Percentiles rank a stretch among this genome's conserved stretches.
phyloP scores from a whole-genome alignment of 139 green algal genomes.

The Astrephomene gubernaculifera region DNA sequence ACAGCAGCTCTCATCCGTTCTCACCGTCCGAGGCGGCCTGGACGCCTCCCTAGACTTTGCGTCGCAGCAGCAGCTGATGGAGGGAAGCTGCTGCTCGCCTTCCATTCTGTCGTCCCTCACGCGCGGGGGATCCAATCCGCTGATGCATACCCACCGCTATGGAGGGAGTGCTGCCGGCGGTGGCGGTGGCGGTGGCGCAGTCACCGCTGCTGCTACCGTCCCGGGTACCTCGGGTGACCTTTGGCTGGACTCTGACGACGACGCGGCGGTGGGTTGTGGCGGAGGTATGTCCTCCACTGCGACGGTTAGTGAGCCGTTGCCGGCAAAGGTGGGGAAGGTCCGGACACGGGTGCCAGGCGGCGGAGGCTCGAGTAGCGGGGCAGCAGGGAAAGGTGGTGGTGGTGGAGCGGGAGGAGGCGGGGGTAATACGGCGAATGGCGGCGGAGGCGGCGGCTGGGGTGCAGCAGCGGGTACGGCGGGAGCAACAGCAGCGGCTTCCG shows the following conservation, averaged over 20 bases:
- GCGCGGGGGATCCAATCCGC: too few species aligned
- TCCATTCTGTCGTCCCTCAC: conserved; percentile 14
- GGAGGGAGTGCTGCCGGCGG: neutral
- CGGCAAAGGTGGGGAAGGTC: neutral
- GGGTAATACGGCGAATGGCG: too few species aligned
- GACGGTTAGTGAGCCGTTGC: neutral
- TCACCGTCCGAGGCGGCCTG: conserved; percentile 21
- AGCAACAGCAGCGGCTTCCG: too few species aligned
- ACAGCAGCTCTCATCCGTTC: conserved; percentile 8
- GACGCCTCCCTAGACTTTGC: conserved; percentile 28
- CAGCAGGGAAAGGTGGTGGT: neutral
- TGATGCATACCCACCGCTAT: too few species aligned
- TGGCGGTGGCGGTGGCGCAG: neutral
- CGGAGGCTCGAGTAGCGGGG: neutral
- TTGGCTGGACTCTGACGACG: neutral
- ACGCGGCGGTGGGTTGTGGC: neutral
- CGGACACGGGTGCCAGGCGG: neutral
- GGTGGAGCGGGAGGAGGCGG: neutral
- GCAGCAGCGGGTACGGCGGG: too few species aligned
- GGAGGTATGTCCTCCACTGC: neutral
- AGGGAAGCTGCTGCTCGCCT: neutral
- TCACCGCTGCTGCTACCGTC: neutral
- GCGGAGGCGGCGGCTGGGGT: too few species aligned
- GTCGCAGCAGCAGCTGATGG: neutral
- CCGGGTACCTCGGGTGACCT: neutral